Base-by-base conservation (phyloP, 352 stramenopile genomes). In the Phytophthora capsici region DNA sequence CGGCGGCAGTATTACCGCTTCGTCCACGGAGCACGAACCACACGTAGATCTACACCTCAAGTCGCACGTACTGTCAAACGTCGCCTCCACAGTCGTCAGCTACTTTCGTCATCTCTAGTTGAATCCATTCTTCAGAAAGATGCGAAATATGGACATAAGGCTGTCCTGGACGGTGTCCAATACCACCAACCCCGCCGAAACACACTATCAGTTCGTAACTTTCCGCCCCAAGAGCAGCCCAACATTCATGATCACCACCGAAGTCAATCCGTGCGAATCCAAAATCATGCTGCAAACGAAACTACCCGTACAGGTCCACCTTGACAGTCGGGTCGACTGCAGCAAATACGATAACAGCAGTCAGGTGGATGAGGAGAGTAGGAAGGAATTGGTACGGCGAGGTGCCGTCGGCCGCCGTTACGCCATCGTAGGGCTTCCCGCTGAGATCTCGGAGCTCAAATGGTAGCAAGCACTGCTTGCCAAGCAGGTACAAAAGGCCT, bases 381-480 rank as follows among this genome's bases (percentile, higher is more conserved):
- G 49, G 48, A 70, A 76, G 40, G 61, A 75, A 19, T 37, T 82
- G 3, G 44, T 62, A 4, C 63, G 73, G 16, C 61, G 61, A 4
- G 73, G 73, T n/a, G 73, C 73, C 12, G 73, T 82, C 20, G 73
- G 73, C 16, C 73, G 73, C 10, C 70, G 73, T 22, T 67, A 46
- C 26, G 73, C 73, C 23, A 59, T 82, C 22, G 63, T 73, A 10
- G 49, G 43, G 10, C 52, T 82, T 10, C 51, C 69, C 0, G 16
- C 51, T 9, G 55, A 66, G 37, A 65, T 64, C 32, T 53, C 63
- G 1, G 48, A 69, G 43, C 40, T 61, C 25, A 57, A 67, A 40
- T 67, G 66, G n/a, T n/a, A n/a, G n/a, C n/a, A n/a, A n/a, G n/a
- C n/a, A n/a, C n/a, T n/a, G n/a, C n/a, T 55, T 71, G 38, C 6